A percentile compares a stretch with the other conserved stretches of the same genome.
Evolutionary conservation across 2,329 filamentous ascomycete species (phyloP).

Genomic region (Dothideomycetes sp.): DNA sequence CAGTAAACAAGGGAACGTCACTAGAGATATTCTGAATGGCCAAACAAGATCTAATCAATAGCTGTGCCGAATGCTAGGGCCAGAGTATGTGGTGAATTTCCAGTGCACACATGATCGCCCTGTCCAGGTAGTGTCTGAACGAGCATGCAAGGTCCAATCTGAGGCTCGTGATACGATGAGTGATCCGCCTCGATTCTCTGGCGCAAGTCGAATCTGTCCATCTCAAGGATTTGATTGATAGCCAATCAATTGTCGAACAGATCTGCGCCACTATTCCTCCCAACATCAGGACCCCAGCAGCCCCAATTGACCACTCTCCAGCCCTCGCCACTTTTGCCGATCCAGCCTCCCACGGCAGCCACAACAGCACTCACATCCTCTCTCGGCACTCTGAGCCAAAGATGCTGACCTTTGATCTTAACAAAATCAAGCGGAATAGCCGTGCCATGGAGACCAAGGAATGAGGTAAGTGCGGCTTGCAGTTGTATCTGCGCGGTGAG

Average conservation of each 20-base stretch:
- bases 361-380: constrained; percentile 50
- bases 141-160: too few species aligned
- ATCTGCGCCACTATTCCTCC: constrained; percentile 34
- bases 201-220: too few species aligned
- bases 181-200: too few species aligned
- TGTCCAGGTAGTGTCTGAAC: too few species aligned
- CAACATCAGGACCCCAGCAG: constrained; percentile 52
- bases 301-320: constrained; percentile 46
- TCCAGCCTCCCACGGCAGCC: constrained; percentile 56
- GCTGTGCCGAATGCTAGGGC: too few species aligned
- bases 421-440: constrained; percentile 62
- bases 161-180: too few species aligned
- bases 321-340: constrained; percentile 33
- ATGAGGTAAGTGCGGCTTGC: constrained; percentile 52
- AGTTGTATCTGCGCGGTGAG: constrained; percentile 54
- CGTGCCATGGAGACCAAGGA: constrained; percentile 57
- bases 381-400: constrained; percentile 55
- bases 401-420: constrained; percentile 42
- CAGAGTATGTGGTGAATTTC: too few species aligned
- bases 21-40: too few species aligned
- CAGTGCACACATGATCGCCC: too few species aligned
- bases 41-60: too few species aligned
- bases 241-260: constrained; percentile 40
- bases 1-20: too few species aligned
- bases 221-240: too few species aligned